Evolutionary conservation across 768 basidiomycete genomes (phyloP).

Genomic region (Lyophyllum semitale): DNA sequence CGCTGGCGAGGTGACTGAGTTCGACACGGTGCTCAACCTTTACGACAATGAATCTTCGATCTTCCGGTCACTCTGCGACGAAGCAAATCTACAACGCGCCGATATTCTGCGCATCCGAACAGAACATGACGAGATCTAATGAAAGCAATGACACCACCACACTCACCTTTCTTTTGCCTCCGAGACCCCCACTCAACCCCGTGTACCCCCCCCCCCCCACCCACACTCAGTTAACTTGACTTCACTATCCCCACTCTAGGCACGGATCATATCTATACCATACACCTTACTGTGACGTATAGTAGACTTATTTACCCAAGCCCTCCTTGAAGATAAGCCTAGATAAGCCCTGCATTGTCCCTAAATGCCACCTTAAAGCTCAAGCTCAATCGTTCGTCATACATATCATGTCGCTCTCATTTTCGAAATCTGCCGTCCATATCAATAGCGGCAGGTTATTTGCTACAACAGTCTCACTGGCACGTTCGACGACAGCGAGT

Average conservation of each 20-base stretch:
- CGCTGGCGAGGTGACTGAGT: conserved; percentile 67
- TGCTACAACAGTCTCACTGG: not conserved
- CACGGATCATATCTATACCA: not conserved
- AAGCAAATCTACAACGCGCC: conserved; percentile 55
- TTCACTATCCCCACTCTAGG: not conserved
- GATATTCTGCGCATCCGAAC: conserved; percentile 57
- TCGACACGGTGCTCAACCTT: conserved; percentile 70
- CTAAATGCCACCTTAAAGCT: not conserved
- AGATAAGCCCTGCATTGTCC: no score
- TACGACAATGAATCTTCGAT: conserved; percentile 63
- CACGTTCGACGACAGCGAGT: not conserved
- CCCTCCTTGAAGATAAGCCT: not conserved
- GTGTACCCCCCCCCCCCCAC: not conserved
- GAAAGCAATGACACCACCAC: not conserved
- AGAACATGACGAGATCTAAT: conserved; percentile 23
- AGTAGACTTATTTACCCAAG: not conserved
- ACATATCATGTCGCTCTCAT: not conserved
- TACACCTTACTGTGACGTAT: not conserved
- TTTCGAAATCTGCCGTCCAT: not conserved
- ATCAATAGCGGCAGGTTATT: not conserved
- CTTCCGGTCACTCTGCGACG: conserved; percentile 70
- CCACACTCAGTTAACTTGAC: not conserved
- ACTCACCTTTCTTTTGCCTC: not conserved
- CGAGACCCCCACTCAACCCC: not conserved
- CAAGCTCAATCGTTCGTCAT: not conserved